Base-by-base conservation (phyloP, 1,284 basidiomycete species). In the Spongiforma sp. region DNA sequence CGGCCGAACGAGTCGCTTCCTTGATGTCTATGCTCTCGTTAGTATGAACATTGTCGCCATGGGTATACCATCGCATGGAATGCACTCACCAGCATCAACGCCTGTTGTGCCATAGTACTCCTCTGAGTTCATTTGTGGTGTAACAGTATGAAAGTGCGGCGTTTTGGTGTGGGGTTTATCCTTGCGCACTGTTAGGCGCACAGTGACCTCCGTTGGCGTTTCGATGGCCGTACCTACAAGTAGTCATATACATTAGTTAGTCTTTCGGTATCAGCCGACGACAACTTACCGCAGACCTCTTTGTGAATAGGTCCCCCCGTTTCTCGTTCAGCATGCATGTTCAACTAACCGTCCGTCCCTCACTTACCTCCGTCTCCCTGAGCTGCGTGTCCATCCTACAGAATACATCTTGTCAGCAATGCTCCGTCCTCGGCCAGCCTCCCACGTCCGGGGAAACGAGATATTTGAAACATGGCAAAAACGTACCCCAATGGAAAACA, bases 201-300 rank as follows among this genome's bases (percentile, higher is more conserved):
- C n/a, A n/a, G n/a, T n/a, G n/a, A n/a, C n/a, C n/a, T n/a, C 82
- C 76, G 88, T 86, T 2, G 86, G 82, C 5, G 87, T 88, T 70
- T 89, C 86, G 59, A 89, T 88, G 1, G 87, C 87, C 5, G 84
- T 86, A 28, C 86, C 86, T 86, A 59, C n/a, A n/a, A n/a, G n/a
- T n/a, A n/a, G n/a, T n/a, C n/a, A n/a, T n/a, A n/a, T n/a, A n/a
- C n/a, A n/a, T n/a, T n/a, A n/a, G n/a, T n/a, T n/a, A n/a, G n/a
- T n/a, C n/a, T n/a, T n/a, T n/a, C n/a, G n/a, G n/a, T n/a, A n/a
- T n/a, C n/a, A n/a, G n/a, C n/a, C n/a, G n/a, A n/a, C n/a, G n/a
- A n/a, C n/a, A n/a, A n/a, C n/a, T n/a, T n/a, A n/a, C n/a, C 85
- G 65, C 84, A 86, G 57, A 87, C 84, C 78, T 87, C 85, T 67